phyloP scores from a whole-genome alignment of 352 stramenopile species.

The Thalassiosira mediterranea region DNA sequence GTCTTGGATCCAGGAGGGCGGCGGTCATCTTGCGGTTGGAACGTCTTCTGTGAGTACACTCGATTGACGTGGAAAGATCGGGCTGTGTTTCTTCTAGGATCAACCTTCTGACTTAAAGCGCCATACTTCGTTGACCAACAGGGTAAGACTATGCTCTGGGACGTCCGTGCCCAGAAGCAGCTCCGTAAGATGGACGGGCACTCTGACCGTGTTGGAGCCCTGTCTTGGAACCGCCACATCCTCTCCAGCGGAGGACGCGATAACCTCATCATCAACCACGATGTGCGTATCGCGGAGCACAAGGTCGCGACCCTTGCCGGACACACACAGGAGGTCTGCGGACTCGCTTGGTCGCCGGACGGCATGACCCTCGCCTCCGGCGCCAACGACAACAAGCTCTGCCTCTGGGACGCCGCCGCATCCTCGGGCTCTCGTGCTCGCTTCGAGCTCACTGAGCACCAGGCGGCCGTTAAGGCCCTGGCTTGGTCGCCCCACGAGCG shows the following conservation, averaged over 20 bases:
- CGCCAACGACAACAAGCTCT: slow-evolving; percentile 98
- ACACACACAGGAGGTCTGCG: slow-evolving; percentile 98
- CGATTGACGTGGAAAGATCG: not conserved
- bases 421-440: slow-evolving; percentile 51
- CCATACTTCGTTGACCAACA: slow-evolving; percentile 13
- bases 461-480: slow-evolving; percentile 97
- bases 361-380: slow-evolving; percentile 93
- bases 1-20: slow-evolving; percentile 87
- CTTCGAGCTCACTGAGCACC: slow-evolving; percentile 87
- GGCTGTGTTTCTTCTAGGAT: not conserved
- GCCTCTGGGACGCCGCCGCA: slow-evolving; percentile 90
- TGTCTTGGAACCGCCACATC: slow-evolving; percentile 95
- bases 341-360: slow-evolving; percentile 96
- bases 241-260: slow-evolving; percentile 94
- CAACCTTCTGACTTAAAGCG: not conserved
- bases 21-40: slow-evolving; percentile 93
- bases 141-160: slow-evolving; percentile 97
- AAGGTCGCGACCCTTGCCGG: slow-evolving; percentile 89
- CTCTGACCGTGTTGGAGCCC: slow-evolving; percentile 90
- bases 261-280: slow-evolving; percentile 93
- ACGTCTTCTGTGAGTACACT: slow-evolving; percentile 75
- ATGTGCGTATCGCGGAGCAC: slow-evolving; percentile 88
- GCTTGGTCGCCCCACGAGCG: slow-evolving; percentile 98
- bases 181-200: slow-evolving; percentile 92
- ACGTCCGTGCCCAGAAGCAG: slow-evolving; percentile 90